These are phyloP conservation scores for Hamigera avellanea DNA, from an alignment of 495 filamentous ascomycete species.

Conservation along the genomic window DNA sequence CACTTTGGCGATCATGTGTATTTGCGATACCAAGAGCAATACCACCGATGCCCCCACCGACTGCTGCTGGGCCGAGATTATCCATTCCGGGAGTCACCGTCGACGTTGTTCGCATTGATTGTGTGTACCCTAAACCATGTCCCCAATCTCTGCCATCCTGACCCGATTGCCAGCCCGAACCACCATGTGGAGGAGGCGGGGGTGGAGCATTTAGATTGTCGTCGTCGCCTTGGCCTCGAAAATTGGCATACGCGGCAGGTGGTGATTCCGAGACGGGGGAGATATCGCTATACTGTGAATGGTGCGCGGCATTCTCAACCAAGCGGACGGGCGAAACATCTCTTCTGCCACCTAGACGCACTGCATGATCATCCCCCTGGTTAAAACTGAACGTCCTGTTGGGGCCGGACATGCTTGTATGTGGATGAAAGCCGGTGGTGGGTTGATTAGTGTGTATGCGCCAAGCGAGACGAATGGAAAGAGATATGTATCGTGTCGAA, in stretches of 20 bases:
- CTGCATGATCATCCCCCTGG: slow-evolving; percentile 6
- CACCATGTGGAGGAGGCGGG: slow-evolving; percentile 6
- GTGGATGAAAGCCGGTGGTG: background rate
- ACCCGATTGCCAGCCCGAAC: slow-evolving; percentile 5
- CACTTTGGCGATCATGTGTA: slow-evolving; percentile 59
- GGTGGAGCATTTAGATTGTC: slow-evolving; percentile 3
- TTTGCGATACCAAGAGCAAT: slow-evolving; percentile 67
- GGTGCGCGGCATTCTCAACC: background rate
- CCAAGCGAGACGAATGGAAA: too few relatives aligned
- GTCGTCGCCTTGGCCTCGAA: slow-evolving; percentile 1
- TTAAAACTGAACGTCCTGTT: slow-evolving; percentile 11
- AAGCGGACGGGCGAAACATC: background rate
- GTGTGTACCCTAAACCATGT: slow-evolving; percentile 12
- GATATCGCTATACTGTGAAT: slow-evolving; percentile 9
- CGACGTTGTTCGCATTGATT: slow-evolving; percentile 28
- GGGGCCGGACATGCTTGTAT: slow-evolving; percentile 10
- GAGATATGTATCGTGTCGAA: too few relatives aligned
- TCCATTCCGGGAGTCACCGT: slow-evolving; percentile 62
- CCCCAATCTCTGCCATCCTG: slow-evolving; percentile 7
- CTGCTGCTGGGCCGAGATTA: slow-evolving; percentile 59
- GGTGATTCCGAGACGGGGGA: slow-evolving; percentile 8
- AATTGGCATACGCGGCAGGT: background rate
- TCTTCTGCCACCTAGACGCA: background rate
- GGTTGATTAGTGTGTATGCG: background rate
- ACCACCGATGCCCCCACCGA: slow-evolving; percentile 66